A percentile compares a stretch with the other conserved stretches of the same genome.
phyloP scores from a whole-genome alignment of 2,329 filamentous ascomycete species.

The Bertia moriformis region DNA sequence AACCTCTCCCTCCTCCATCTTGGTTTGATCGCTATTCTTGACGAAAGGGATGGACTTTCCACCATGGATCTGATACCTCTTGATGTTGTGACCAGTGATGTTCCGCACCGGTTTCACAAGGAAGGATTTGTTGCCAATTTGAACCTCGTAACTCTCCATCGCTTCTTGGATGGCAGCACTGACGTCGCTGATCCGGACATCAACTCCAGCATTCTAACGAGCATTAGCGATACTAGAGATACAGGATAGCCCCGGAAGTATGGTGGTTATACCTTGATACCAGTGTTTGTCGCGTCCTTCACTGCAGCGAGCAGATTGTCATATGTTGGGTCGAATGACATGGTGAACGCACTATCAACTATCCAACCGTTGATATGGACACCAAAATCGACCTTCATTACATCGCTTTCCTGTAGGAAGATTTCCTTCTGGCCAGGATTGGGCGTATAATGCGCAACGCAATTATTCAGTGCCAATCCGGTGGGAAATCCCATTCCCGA shows the following conservation, averaged over 20 bases:
- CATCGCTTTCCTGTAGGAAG: constrained; percentile 56
- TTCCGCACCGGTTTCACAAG: constrained; percentile 39
- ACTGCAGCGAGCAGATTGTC: constrained; percentile 63
- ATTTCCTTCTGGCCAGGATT: constrained; percentile 51
- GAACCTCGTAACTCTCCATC: constrained; percentile 47
- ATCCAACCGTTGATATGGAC: constrained; percentile 70
- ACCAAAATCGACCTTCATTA: constrained; percentile 72
- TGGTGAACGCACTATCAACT: constrained; percentile 68
- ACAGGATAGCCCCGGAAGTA: constrained; percentile 1
- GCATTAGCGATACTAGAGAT: constrained; percentile 5
- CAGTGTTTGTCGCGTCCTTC: constrained; percentile 56
- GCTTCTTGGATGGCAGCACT: constrained; percentile 42
- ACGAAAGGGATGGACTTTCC: constrained; percentile 38
- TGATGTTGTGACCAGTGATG: constrained; percentile 38
- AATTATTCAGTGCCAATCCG: constrained; percentile 34
- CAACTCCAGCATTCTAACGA: constrained; percentile 30
- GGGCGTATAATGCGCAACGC: constrained; percentile 38
- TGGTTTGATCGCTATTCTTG: constrained; percentile 28
- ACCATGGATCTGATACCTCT: constrained; percentile 38
- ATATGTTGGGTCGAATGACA: constrained; percentile 62
- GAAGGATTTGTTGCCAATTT: constrained; percentile 32
- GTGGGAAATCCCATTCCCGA: constrained; percentile 40
- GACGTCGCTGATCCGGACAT: constrained; percentile 36
- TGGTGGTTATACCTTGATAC: constrained; percentile 22
- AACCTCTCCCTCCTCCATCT: constrained; percentile 43